phyloP scores from a whole-genome alignment of 805 yeast genomes.

The Isabelozyma gotoi region DNA sequence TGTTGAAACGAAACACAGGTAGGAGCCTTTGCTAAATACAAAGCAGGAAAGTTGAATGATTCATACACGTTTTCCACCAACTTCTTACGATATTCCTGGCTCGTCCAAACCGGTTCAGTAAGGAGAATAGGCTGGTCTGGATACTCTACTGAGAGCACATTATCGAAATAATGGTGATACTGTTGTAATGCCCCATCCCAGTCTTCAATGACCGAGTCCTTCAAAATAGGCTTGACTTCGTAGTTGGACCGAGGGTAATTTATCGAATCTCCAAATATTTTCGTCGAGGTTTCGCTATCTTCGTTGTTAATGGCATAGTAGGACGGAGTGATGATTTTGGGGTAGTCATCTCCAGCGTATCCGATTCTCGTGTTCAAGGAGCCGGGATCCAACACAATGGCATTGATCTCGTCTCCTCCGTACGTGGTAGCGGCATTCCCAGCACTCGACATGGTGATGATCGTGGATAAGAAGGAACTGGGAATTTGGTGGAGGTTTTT shows the following conservation, averaged over 20 bases:
- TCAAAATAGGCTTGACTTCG: conserved; percentile 56
- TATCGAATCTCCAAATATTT: conserved; percentile 41
- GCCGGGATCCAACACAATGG: conserved; percentile 91
- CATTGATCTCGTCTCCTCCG: conserved; percentile 78
- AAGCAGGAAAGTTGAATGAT: conserved; percentile 70
- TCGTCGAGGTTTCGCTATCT: conserved; percentile 12
- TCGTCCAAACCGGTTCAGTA: conserved; percentile 88
- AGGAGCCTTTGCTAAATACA: conserved; percentile 79
- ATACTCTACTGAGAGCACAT: conserved; percentile 50
- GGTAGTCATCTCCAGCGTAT: conserved; percentile 89
- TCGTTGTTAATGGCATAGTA: conserved; percentile 47
- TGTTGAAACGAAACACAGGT: conserved; percentile 86
- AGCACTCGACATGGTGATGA: conserved; percentile 18
- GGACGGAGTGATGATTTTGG: conserved; percentile 74
- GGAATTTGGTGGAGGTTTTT: background rate
- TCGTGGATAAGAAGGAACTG: background rate
- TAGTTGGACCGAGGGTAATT: conserved; percentile 50
- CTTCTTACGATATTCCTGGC: conserved; percentile 61
- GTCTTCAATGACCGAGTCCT: conserved; percentile 65
- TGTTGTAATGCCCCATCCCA: conserved; percentile 86
- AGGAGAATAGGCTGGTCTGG: conserved; percentile 72
- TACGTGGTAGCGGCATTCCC: conserved; percentile 21
- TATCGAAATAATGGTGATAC: conserved; percentile 60
- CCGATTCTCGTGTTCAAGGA: conserved; percentile 82
- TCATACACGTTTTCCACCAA: conserved; percentile 75